phyloP scores from a whole-genome alignment of 257 asterid genomes.

The Ilex aquifolium region DNA sequence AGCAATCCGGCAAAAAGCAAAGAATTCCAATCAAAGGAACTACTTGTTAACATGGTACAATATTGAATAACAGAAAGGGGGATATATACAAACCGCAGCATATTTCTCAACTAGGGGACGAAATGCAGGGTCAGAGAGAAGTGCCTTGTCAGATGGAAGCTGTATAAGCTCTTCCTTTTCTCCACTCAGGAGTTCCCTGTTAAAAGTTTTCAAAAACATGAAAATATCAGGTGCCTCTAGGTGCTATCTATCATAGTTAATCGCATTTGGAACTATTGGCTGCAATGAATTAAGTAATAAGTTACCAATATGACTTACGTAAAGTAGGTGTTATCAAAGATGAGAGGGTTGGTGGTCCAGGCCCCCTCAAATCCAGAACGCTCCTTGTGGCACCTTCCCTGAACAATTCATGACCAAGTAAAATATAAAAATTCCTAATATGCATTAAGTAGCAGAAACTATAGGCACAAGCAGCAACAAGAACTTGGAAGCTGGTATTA shows the following conservation, averaged over 20 bases:
- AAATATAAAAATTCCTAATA: not conserved
- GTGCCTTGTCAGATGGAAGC: slow-evolving; percentile 78
- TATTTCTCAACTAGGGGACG: slow-evolving; percentile 75
- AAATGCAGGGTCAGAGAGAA: slow-evolving; percentile 57
- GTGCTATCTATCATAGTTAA: too few species aligned
- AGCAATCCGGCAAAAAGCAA: not conserved
- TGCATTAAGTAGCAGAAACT: not conserved
- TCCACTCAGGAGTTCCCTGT: slow-evolving; percentile 72
- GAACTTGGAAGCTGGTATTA: slow-evolving; percentile 7
- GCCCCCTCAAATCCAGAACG: slow-evolving; percentile 91
- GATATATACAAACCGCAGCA: slow-evolving; percentile 39
- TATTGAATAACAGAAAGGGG: not conserved
- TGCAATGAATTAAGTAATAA: too few species aligned
- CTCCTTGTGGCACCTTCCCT: slow-evolving; percentile 92
- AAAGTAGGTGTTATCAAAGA: slow-evolving; percentile 73
- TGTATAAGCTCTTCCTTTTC: slow-evolving; percentile 70
- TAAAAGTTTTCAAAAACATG: not conserved
- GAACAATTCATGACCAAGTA: not conserved
- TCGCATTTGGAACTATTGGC: too few species aligned
- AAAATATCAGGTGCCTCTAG: not conserved
- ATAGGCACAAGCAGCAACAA: not conserved
- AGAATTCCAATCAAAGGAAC: not conserved
- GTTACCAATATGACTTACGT: slow-evolving; percentile 28
- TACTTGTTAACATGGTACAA: not conserved
- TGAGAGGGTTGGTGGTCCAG: slow-evolving; percentile 80